Evolutionary conservation across 1,284 basidiomycete genomes (phyloP).

Genomic region (Papiliotrema fonsecae): DNA sequence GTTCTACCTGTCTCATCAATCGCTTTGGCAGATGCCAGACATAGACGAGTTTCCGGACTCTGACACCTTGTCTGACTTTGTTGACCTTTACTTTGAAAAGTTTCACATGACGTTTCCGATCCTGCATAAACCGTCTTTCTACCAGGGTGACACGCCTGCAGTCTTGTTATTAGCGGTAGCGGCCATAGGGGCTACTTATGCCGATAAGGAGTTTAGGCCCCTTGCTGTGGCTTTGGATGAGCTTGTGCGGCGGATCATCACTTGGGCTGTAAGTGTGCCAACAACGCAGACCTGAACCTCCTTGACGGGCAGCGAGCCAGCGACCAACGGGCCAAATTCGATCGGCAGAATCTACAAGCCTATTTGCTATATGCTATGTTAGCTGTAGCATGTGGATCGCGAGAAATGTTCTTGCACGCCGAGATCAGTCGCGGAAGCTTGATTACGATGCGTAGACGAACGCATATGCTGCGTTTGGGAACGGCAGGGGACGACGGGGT

Average conservation of each 20-base stretch:
- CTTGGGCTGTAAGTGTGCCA: constrained; percentile 26
- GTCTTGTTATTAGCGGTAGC: constrained; percentile 32
- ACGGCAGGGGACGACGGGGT: constrained; percentile 17
- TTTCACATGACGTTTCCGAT: constrained; percentile 40
- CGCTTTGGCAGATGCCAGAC: constrained; percentile 31
- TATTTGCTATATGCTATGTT: constrained; percentile 26
- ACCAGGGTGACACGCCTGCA: constrained; percentile 22
- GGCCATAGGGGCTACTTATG: constrained; percentile 33
- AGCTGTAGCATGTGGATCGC: constrained; percentile 29
- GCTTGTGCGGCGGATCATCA: constrained; percentile 29
- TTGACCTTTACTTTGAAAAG: constrained; percentile 39
- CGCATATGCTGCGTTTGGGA: constrained; percentile 23
- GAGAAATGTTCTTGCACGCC: constrained; percentile 34
- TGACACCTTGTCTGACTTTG: constrained; percentile 30
- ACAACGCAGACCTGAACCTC: background rate
- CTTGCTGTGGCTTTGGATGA: constrained; percentile 32
- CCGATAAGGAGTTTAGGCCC: constrained; percentile 26
- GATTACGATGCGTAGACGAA: constrained; percentile 24
- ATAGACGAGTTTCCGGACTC: constrained; percentile 33
- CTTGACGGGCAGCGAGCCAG: constrained; percentile 24
- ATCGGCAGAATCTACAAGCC: constrained; percentile 21
- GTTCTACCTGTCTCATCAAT: constrained; percentile 34
- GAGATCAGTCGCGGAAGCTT: constrained; percentile 34
- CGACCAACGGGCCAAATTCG: constrained; percentile 34
- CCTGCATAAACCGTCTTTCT: constrained; percentile 32